phyloP scores from a whole-genome alignment of 163 green algal genomes.

The Trebouxia gelatinosa region DNA sequence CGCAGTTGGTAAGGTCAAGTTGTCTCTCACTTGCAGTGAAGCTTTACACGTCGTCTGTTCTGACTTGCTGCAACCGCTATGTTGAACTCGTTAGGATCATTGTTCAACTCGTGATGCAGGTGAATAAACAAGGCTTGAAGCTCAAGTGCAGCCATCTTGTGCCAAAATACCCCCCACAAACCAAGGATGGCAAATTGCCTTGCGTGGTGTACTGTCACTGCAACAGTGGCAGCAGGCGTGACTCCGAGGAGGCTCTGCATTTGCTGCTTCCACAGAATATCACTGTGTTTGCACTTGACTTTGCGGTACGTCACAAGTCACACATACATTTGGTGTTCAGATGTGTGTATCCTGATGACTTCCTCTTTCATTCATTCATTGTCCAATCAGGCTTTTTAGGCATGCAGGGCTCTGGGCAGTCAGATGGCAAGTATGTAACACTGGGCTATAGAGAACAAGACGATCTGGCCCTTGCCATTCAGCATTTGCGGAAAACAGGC shows the following conservation, averaged over 20 bases:
- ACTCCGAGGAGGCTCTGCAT: slow-evolving; percentile 85
- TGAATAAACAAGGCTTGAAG: slow-evolving; percentile 31
- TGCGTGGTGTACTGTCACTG: slow-evolving; percentile 94
- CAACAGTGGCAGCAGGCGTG: slow-evolving; percentile 89
- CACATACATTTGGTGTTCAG: neutral
- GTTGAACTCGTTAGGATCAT: too few relatives aligned
- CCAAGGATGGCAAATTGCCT: slow-evolving; percentile 38
- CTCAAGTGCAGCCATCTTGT: slow-evolving; percentile 78
- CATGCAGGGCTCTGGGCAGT: slow-evolving; percentile 83
- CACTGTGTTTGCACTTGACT: slow-evolving; percentile 90
- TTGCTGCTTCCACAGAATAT: slow-evolving; percentile 81
- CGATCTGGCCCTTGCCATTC: slow-evolving; percentile 69
- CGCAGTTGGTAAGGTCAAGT: slow-evolving; percentile 48
- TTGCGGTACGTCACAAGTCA: slow-evolving; percentile 61
- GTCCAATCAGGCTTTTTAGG: neutral
- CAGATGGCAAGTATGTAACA: slow-evolving; percentile 89
- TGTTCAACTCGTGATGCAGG: too few relatives aligned
- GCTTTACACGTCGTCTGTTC: too few relatives aligned
- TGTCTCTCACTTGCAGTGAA: too few relatives aligned
- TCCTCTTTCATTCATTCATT: too few relatives aligned
- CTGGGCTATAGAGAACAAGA: slow-evolving; percentile 87
- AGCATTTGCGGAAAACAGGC: slow-evolving; percentile 41
- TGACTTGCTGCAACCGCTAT: too few relatives aligned
- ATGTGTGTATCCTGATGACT: slow-evolving; percentile 26
- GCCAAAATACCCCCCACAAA: slow-evolving; percentile 36